Evolutionary conservation across 208 protist genomes (phyloP), one percentile per base, ranked within the genome.

Genomic region (Wallacemonas sp.): DNA sequence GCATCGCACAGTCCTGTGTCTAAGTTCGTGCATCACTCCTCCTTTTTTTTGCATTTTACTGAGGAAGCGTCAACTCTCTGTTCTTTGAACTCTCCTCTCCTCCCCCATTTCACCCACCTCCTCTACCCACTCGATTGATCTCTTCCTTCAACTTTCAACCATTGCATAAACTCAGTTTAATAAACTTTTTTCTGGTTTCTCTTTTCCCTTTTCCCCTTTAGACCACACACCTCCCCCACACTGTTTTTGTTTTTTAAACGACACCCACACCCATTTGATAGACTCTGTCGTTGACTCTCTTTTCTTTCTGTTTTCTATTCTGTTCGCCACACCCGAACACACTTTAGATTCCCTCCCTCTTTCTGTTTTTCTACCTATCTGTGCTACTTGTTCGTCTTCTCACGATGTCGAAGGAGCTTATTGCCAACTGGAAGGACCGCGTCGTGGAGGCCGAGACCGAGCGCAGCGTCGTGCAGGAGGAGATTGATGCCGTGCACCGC

Each of bases 371-470:
- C 12, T 19, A 48, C 48, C 17, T 36, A 26, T 1, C 29, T 14
- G 17, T 68, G 9, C 19, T 48, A 4, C 29, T 41, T 26, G 23
- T 70, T 47, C 26, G 17, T 23, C 43, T 70, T 62, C 55, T 34
- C 26, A 36, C 14, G 4, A 76, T 69, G 70, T 70, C 63, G n/a
- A 55, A 68, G 30, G 61, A 56, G 32, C 69, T 89, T 1, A 46
- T 90, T 19, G 54, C 64, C 26, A 72, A 88, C 72, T 95, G 89
- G 87, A 57, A 70, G 33, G 79, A 84, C 56, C 85, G 86, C 44
- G 86, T 92, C n/a, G 57, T 87, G 11, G 90, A 93, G 70, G 74
- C 77, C 2, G 80, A 90, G 72, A 79, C 74, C 58, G 76, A 90
- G 56, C 70, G 88, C 14, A 61, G 75, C 19, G 60, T 86, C 6